Evolutionary conservation across 192 early-diverging fungal species (phyloP).

Genomic region (Backusella tuberculispora): DNA sequence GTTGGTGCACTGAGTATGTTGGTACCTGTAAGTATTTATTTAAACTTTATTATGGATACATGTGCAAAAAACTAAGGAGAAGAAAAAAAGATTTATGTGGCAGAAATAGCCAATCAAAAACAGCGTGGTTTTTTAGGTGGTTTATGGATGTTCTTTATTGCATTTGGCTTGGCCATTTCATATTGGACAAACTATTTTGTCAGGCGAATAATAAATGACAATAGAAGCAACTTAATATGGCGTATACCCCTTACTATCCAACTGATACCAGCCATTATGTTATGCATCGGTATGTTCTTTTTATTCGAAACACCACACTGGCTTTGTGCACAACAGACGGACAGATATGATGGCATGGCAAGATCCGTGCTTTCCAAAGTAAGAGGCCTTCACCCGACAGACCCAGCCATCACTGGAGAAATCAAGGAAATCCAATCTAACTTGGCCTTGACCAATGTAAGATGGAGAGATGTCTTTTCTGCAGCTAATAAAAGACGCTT

Average conservation of each 20-base stretch:
- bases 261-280: slow-evolving; percentile 22
- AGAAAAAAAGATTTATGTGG: slow-evolving; percentile 23
- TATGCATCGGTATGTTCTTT: slow-evolving; percentile 30
- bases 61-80: too few relatives aligned
- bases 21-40: slow-evolving; percentile 21
- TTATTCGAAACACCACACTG: slow-evolving; percentile 58
- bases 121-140: slow-evolving; percentile 26
- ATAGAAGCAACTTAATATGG: slow-evolving; percentile 28
- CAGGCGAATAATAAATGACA: slow-evolving; percentile 24
- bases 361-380: slow-evolving; percentile 49
- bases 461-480: slow-evolving; percentile 63
- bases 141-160: slow-evolving; percentile 35
- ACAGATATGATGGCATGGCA: slow-evolving; percentile 43
- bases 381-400: slow-evolving; percentile 29
- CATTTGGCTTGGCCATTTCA: slow-evolving; percentile 27
- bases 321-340: slow-evolving; percentile 44
- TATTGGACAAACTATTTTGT: slow-evolving; percentile 38
- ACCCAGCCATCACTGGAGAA: slow-evolving; percentile 46
- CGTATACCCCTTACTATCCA: slow-evolving; percentile 35
- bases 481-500: slow-evolving; percentile 57
- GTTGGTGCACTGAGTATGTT: slow-evolving; percentile 24
- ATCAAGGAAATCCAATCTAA: slow-evolving; percentile 52
- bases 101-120: slow-evolving; percentile 26
- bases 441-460: slow-evolving; percentile 45
- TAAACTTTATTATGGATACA: too few relatives aligned